Percentiles rank a stretch among this genome's conserved stretches.
Conservation (phyloP, 805 yeast species). For the Nakazawaea molendinolei region DNA sequence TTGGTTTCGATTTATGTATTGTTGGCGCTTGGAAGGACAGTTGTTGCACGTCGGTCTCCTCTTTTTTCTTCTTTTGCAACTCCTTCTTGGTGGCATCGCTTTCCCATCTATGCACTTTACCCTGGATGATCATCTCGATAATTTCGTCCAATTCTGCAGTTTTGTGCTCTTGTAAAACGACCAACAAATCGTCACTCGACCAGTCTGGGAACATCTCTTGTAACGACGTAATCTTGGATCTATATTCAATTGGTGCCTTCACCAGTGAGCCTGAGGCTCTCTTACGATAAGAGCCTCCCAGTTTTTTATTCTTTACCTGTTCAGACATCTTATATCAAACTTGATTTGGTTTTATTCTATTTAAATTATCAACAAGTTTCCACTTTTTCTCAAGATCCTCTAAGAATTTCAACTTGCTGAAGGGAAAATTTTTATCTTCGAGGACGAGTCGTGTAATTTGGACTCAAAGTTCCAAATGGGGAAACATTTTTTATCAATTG, state of each 20-base stretch:
- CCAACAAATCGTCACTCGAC: constrained; percentile 76
- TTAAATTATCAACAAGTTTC: no score
- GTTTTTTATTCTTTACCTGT: constrained; percentile 28
- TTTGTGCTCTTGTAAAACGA: constrained; percentile 65
- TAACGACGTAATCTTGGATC: constrained; percentile 42
- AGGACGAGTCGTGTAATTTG: no score
- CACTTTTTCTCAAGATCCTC: no score
- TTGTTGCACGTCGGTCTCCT: constrained; percentile 8
- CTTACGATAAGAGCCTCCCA: constrained; percentile 25
- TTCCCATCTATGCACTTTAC: constrained; percentile 90
- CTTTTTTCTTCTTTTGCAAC: constrained; percentile 31
- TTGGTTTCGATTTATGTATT: no score
- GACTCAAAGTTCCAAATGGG: no score
- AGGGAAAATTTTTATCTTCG: no score
- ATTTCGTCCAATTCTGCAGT: constrained; percentile 68
- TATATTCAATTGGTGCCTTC: constrained; percentile 36
- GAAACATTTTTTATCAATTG: no score
- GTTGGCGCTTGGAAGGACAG: constrained; percentile 3
- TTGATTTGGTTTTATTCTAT: no score
- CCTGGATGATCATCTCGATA: constrained; percentile 82
- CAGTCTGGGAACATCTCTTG: constrained; percentile 92
- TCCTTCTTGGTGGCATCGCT: constrained; percentile 72
- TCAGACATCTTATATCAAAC: no score
- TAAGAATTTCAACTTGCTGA: no score
- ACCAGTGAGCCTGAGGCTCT: constrained; percentile 30